Conservation (phyloP, 2,329 filamentous ascomycete species). For the Malbranchea cinnamomea region DNA sequence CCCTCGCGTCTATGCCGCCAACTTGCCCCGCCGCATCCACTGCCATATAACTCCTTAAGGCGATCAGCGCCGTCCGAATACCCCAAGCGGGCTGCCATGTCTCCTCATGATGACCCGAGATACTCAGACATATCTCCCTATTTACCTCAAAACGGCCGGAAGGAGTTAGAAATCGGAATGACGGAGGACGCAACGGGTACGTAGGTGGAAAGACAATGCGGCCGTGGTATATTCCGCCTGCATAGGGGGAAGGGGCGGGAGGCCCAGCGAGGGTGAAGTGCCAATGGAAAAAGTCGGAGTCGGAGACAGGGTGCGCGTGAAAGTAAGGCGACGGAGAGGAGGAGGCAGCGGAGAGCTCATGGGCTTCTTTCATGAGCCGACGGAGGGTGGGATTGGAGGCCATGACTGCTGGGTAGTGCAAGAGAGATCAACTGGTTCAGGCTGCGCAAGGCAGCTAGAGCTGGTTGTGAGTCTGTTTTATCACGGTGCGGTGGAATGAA, state of each 20-base stretch:
- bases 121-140: constrained; percentile 88
- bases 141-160: constrained; percentile 91
- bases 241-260: constrained; percentile 61
- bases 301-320: constrained; percentile 61
- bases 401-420: too few species aligned
- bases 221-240: constrained; percentile 79
- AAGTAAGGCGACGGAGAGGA: constrained; percentile 70
- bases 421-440: too few species aligned
- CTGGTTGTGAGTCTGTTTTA: too few species aligned
- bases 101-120: constrained; percentile 91
- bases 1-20: constrained; percentile 67
- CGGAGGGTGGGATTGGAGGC: constrained; percentile 20
- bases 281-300: constrained; percentile 92
- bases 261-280: constrained; percentile 94
- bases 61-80: constrained; percentile 69
- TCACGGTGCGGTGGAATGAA: too few species aligned
- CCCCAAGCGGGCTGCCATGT: constrained; percentile 99
- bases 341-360: constrained; percentile 61
- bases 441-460: too few species aligned
- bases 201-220: constrained; percentile 79
- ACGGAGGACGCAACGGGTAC: constrained; percentile 82
- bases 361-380: constrained; percentile 59
- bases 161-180: constrained; percentile 90
- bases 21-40: constrained; percentile 76
- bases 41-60: constrained; percentile 83